phyloP scores from a whole-genome alignment of 352 stramenopile species.

The Achlya hypogyna region DNA sequence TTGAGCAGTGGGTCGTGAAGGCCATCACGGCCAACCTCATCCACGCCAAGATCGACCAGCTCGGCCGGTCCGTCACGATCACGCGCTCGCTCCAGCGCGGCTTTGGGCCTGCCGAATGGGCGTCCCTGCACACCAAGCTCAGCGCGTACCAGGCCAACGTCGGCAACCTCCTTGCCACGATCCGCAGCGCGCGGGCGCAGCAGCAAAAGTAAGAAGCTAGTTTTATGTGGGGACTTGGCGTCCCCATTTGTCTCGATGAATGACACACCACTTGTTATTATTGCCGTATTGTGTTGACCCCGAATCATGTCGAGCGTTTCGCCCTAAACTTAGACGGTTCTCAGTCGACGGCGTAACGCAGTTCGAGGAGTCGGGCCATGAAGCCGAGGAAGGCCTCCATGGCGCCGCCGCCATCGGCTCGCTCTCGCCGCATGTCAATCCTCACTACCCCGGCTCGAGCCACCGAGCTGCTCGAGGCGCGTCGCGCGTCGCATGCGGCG shows the following conservation, averaged over 20 bases:
- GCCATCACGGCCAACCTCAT: slow-evolving; percentile 87
- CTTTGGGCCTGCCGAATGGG: slow-evolving; percentile 88
- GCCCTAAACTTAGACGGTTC: too few species aligned
- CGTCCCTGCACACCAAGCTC: slow-evolving; percentile 80
- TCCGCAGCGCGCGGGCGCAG: not conserved
- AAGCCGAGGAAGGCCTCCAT: not conserved
- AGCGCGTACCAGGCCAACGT: slow-evolving; percentile 92
- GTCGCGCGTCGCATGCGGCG: too few species aligned
- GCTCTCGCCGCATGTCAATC: not conserved
- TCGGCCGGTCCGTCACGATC: slow-evolving; percentile 85
- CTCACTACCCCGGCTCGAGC: too few species aligned
- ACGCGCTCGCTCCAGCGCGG: slow-evolving; percentile 58
- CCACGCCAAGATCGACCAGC: slow-evolving; percentile 92
- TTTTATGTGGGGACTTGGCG: not conserved
- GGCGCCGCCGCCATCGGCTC: too few species aligned
- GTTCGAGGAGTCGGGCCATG: not conserved
- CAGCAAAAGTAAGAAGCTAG: not conserved
- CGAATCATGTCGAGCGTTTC: too few species aligned
- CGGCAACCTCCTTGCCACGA: slow-evolving; percentile 67
- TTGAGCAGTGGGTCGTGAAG: slow-evolving; percentile 92
- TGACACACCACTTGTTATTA: too few species aligned
- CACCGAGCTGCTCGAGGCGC: too few species aligned
- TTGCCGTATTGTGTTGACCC: too few species aligned
- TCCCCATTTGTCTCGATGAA: too few species aligned
- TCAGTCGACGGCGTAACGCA: too few species aligned